Percentiles rank a stretch among this genome's conserved stretches.
phyloP scores from a whole-genome alignment of 1,139 yeast species.

The Diutina sp. region DNA sequence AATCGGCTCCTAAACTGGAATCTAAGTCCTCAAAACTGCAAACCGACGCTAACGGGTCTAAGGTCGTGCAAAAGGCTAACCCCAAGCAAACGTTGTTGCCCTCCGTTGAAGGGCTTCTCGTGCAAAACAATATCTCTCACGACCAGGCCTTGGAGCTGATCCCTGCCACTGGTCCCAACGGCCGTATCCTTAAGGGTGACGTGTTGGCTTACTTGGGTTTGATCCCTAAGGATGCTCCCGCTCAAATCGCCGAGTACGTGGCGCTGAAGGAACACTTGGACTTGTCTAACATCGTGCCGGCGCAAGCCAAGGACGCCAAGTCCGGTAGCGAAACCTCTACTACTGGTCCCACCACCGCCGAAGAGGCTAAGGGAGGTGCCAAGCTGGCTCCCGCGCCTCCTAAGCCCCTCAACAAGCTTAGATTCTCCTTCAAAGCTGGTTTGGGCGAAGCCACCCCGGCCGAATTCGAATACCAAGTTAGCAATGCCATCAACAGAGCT shows the following conservation, averaged over 20 bases:
- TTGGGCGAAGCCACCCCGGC: neutral
- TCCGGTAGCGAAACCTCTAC: constrained; percentile 5
- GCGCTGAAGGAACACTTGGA: constrained; percentile 57
- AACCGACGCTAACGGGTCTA: too few relatives aligned
- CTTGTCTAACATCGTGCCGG: constrained; percentile 53
- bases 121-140: constrained; percentile 44
- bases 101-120: constrained; percentile 60
- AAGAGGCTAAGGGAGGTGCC: neutral
- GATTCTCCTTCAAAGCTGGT: neutral
- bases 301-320: constrained; percentile 20
- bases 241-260: constrained; percentile 42
- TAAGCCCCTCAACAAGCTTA: neutral
- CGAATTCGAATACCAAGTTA: neutral
- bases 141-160: constrained; percentile 64
- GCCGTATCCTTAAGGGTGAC: constrained; percentile 83
- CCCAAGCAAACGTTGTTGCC: constrained; percentile 63
- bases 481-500: neutral
- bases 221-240: constrained; percentile 43
- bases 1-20: neutral
- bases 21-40: neutral
- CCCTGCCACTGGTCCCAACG: constrained; percentile 80
- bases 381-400: neutral
- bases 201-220: constrained; percentile 73
- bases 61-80: constrained; percentile 28
- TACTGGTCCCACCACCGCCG: constrained; percentile 9